Percentiles rank a stretch among this genome's conserved stretches.
Conservation (phyloP, 164 flowering plant genomes). For the Pachysandra terminalis region DNA sequence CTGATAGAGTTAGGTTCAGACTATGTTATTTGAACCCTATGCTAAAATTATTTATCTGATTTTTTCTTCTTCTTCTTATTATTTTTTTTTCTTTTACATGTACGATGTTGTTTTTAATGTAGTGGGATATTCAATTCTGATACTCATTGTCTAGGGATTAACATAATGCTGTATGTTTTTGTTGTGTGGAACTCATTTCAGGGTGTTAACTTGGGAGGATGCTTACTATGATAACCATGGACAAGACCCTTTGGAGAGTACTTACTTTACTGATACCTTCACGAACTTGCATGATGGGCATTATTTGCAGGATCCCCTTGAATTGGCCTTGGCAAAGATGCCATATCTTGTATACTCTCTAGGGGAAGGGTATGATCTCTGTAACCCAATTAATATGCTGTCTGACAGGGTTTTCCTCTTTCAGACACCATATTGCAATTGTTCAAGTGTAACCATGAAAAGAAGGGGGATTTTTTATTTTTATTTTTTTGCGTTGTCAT, state of each 20-base stretch:
- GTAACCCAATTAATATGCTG: neutral
- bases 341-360: conserved; percentile 64
- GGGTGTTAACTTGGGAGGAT: conserved; percentile 81
- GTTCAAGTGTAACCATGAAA: neutral
- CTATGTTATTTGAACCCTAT: neutral
- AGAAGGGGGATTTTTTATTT: neutral
- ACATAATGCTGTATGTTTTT: neutral
- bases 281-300: conserved; percentile 30
- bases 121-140: no score
- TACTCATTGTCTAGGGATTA: neutral
- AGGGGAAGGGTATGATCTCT: conserved; percentile 73
- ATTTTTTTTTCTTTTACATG: neutral
- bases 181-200: conserved; percentile 23
- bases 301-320: conserved; percentile 48
- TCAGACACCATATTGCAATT: neutral
- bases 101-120: no score
- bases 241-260: conserved; percentile 29
- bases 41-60: neutral
- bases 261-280: conserved; percentile 20
- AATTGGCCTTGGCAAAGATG: conserved; percentile 70
- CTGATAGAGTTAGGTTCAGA: neutral
- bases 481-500: no score
- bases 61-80: no score
- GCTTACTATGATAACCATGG: conserved; percentile 51
- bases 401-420: neutral